Base-by-base conservation (phyloP, 2,329 filamentous ascomycete species). In the Alternaria metachromatica region DNA sequence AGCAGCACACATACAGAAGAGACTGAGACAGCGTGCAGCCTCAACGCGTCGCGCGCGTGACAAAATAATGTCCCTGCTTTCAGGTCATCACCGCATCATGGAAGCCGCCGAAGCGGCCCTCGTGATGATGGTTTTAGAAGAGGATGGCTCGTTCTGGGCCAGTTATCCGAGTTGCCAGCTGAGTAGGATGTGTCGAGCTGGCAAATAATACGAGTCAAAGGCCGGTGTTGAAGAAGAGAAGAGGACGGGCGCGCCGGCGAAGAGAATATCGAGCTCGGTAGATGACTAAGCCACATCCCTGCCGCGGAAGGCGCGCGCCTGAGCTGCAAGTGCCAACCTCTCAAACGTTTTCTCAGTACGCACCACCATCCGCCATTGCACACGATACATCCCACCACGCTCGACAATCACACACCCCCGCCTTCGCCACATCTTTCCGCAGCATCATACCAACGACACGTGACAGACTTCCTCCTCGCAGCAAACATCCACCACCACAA, bases 81-180 rank as follows among this genome's bases (percentile, higher is more conserved):
- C 83, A 89, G 88, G 88, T 90, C 87, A 87, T 89, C 88, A 87
- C 82, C 87, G 83, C 80, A 84, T 90, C 88, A 87, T 90, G 88
- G 84, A 84, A 84, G 84, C 85, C 83, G 79, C 83, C 76, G 81
- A 80, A 79, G 82, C 82, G 85, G 83, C 87, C 87, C 88, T 93
- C 90, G 88, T 89, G 87, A 89, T 87, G 87, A 92, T 90, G 90
- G 90, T 93, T 93, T 93, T 93, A 90, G 84, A 90, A 88, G 87
- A 87, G 89, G 86, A 80, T 81, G 76, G 76, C 76, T 86, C 84
- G 76, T 82, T 93, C 90, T 92, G 83, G 90, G 91, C 90, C 87
- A 81, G 86, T 87, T 73, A 88, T 79, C 88, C 87, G 88, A 91
- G 84, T 90, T 87, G 86, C 84, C 88, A 90, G 87, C 84, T 85